Conservation (phyloP, 2,329 filamentous ascomycete genomes). For the Penicillium sp. region DNA sequence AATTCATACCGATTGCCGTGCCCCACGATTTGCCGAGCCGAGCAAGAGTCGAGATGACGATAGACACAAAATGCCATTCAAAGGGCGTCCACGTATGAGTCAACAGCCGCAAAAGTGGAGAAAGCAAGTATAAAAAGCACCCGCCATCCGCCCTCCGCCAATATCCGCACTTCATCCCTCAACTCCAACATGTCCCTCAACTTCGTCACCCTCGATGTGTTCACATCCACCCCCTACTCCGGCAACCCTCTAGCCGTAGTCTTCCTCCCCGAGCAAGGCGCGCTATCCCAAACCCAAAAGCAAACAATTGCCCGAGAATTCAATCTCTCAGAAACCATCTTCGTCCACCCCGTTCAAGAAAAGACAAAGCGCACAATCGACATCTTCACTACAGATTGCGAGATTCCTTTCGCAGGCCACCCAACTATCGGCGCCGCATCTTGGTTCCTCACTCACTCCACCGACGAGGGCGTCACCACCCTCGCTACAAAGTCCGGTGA, state of each 20-base stretch:
- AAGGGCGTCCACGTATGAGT: background rate
- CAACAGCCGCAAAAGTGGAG: slow-evolving; percentile 2
- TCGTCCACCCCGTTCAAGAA: slow-evolving; percentile 44
- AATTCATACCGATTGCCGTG: no score
- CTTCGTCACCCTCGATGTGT: slow-evolving; percentile 46
- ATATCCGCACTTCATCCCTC: background rate
- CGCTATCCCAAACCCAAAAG: slow-evolving; percentile 50
- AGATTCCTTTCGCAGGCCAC: slow-evolving; percentile 61
- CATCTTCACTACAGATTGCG: slow-evolving; percentile 55
- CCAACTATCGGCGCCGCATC: slow-evolving; percentile 59
- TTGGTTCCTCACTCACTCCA: slow-evolving; percentile 41
- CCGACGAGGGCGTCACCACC: slow-evolving; percentile 25
- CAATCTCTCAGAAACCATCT: slow-evolving; percentile 60
- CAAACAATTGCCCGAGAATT: slow-evolving; percentile 59
- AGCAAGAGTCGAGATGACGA: no score
- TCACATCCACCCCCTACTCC: slow-evolving; percentile 42
- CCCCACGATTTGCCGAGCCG: no score
- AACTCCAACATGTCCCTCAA: slow-evolving; percentile 10
- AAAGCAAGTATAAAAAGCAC: background rate
- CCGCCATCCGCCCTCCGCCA: background rate
- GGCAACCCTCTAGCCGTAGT: slow-evolving; percentile 62
- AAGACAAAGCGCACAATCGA: slow-evolving; percentile 41
- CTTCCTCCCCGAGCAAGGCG: slow-evolving; percentile 36
- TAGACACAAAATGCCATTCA: background rate
- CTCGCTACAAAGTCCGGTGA: slow-evolving; percentile 60